Conservation (phyloP, 306 rosid species). For the Glycine soja region DNA sequence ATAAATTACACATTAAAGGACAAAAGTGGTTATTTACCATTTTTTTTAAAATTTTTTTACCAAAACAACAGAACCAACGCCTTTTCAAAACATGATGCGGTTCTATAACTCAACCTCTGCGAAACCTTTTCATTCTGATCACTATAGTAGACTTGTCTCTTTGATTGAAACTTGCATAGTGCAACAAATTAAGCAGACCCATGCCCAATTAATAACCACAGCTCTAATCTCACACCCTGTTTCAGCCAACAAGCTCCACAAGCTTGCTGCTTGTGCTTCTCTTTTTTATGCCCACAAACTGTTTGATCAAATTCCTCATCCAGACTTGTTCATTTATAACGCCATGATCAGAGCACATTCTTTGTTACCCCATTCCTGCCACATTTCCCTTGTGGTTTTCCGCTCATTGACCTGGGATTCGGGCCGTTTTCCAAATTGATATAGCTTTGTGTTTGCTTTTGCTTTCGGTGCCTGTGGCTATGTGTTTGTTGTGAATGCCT, state of each 20-base stretch:
- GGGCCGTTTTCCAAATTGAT: conserved; percentile 51
- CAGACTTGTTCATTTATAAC: conserved; percentile 64
- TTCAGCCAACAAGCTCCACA: conserved; percentile 56
- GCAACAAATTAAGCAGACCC: conserved; percentile 60
- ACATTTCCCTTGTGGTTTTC: conserved; percentile 48
- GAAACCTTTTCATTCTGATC: conserved; percentile 39
- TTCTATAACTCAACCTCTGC: conserved; percentile 44
- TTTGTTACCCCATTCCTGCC: conserved; percentile 49
- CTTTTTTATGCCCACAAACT: conserved; percentile 59
- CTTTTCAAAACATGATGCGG: conserved; percentile 51
- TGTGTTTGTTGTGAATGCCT: conserved; percentile 67
- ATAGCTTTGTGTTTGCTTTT: conserved; percentile 64
- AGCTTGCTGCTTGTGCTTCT: conserved; percentile 46
- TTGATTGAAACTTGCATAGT: conserved; percentile 58
- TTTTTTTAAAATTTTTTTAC: neutral
- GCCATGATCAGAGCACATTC: conserved; percentile 67
- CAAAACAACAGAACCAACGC: neutral
- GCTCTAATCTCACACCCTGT: conserved; percentile 53
- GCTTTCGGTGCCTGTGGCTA: neutral
- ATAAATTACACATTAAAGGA: too few species aligned
- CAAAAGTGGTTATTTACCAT: too few species aligned
- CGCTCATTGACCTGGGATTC: conserved; percentile 43
- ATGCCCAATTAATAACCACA: conserved; percentile 59
- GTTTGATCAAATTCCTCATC: conserved; percentile 65
- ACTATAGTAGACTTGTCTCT: conserved; percentile 35